phyloP scores from a whole-genome alignment of 2,329 filamentous ascomycete genomes.

The Sporothrix brasiliensis region DNA sequence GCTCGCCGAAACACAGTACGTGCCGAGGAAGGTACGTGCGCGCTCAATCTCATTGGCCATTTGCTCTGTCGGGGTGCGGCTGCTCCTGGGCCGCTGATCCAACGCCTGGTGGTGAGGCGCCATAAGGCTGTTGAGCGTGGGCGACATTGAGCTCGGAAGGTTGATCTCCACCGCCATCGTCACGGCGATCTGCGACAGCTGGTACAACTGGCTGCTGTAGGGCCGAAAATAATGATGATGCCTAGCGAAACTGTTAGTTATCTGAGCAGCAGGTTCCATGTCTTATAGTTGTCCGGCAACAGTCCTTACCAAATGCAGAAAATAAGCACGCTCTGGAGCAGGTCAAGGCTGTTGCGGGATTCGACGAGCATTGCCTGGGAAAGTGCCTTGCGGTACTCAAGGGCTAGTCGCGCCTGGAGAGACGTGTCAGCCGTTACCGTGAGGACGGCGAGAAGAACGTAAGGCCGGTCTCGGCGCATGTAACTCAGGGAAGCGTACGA shows the following conservation, averaged over 20 bases:
- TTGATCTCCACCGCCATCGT: slow-evolving; percentile 36
- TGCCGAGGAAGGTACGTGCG: slow-evolving; percentile 35
- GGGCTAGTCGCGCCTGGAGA: slow-evolving; percentile 34
- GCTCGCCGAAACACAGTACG: slow-evolving; percentile 36
- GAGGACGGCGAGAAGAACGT: slow-evolving; percentile 36
- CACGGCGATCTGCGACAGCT: slow-evolving; percentile 37
- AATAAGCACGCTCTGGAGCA: slow-evolving; percentile 37
- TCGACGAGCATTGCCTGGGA: slow-evolving; percentile 37
- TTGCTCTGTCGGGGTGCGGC: slow-evolving; percentile 23
- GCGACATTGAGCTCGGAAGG: slow-evolving; percentile 25
- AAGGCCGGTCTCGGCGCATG: slow-evolving; percentile 36
- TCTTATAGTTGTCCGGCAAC: too few species aligned
- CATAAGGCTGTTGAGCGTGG: not conserved
- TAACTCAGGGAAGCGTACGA: slow-evolving; percentile 30
- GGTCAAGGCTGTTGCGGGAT: slow-evolving; percentile 34
- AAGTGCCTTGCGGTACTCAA: slow-evolving; percentile 36
- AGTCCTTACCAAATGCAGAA: slow-evolving; percentile 36
- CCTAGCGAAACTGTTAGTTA: slow-evolving; percentile 27
- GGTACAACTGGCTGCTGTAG: slow-evolving; percentile 36
- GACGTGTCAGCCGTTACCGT: slow-evolving; percentile 27
- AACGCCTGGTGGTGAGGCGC: not conserved
- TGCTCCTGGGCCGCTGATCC: not conserved
- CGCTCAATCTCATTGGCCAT: slow-evolving; percentile 34
- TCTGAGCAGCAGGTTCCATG: not conserved
- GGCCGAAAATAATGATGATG: slow-evolving; percentile 36